Conservation (phyloP, 129 eudicot genomes). For the Tagetes erecta region DNA sequence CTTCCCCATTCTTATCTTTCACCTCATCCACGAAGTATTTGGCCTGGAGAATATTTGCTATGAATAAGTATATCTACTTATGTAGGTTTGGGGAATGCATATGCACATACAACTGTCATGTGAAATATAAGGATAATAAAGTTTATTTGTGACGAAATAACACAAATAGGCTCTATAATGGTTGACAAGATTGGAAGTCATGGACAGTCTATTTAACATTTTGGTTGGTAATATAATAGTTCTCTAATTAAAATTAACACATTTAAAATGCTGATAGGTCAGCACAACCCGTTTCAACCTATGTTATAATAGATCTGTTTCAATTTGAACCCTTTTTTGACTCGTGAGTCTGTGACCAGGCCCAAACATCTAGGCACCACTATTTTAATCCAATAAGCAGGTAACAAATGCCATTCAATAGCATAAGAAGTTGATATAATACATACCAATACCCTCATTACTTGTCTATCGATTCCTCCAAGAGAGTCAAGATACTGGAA, state of each 20-base stretch:
- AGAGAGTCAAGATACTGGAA: conserved; percentile 97
- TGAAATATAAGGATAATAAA: neutral
- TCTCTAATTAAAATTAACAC: neutral
- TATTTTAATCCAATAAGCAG: neutral
- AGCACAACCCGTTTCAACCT: neutral
- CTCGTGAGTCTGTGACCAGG: neutral
- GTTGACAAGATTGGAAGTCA: conserved; percentile 1
- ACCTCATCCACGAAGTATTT: conserved; percentile 81
- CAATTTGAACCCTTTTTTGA: neutral
- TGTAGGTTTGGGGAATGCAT: neutral
- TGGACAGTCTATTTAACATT: neutral
- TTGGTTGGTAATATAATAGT: neutral
- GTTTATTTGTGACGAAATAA: neutral
- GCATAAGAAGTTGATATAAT: neutral
- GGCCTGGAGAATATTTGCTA: conserved; percentile 46
- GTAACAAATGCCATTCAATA: neutral
- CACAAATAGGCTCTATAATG: neutral
- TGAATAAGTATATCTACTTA: conserved; percentile 5
- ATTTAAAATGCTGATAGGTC: neutral
- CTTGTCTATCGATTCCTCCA: conserved; percentile 65
- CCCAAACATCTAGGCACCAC: neutral
- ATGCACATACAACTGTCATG: neutral
- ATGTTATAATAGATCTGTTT: neutral
- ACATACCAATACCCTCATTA: conserved; percentile 73
- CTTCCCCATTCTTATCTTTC: conserved; percentile 79